Evolutionary conservation across 208 protist genomes (phyloP), one percentile per base, ranked within the genome.

Genomic region (Trypanosoma cruzi): DNA sequence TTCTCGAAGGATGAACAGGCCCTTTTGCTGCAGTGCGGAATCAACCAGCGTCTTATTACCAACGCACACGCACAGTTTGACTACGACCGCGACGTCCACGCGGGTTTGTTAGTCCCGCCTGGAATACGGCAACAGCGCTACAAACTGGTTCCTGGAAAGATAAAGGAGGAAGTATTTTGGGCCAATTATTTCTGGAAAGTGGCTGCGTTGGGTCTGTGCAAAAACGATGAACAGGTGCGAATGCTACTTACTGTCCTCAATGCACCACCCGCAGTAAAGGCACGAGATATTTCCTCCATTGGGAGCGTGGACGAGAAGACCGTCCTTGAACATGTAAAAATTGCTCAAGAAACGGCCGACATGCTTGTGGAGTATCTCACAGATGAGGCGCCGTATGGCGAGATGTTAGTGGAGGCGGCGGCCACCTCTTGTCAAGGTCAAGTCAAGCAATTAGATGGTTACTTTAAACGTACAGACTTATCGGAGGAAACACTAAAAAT

Each of bases 141-240:
- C 71, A 71, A 69, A 22, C 70, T 95, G 29, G 90, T 95, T 32
- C 90, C 90, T 6, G 66, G 74, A 1, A 71, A 68, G 34, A 79
- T 95, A n/a, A 77, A 78, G 50, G 90, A 95, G 26, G 77, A 85
- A 37, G 75, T 63, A 20, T 95, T 95, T 72, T 95, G 90, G 88
- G 77, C 77, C 18, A 88, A 90, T 68, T 95, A 89, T 68, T 92
- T 95, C 59, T 95, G 87, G 88, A 91, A 92, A 72, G 77, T 88
- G 13, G 73, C 84, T n/a, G 92, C 84, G 63, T 66, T 93, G 7
- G 73, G 66, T 24, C 42, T 68, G 36, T 95, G 90, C 54, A 79
- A 74, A 32, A 90, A 75, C 46, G 79, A 83, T 37, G 76, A 79
- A 18, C 85, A 93, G 70, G 85, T 86, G 36, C 65, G 72, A 2